A percentile compares a stretch with the other conserved stretches of the same genome.
phyloP scores from a whole-genome alignment of 306 rosid genomes.

The Glycyrrhiza uralensis region DNA sequence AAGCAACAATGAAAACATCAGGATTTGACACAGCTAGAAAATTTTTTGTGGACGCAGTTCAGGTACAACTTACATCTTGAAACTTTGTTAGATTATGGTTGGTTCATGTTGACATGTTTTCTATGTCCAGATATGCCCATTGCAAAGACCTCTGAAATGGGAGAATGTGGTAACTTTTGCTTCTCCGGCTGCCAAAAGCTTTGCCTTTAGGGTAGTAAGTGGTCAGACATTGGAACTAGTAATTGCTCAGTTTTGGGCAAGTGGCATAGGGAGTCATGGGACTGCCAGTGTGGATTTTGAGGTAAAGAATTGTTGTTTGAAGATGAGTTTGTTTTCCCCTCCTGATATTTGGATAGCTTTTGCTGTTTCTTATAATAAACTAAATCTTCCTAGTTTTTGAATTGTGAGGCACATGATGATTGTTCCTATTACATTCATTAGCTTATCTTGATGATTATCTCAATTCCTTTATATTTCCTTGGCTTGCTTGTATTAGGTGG shows the following conservation, averaged over 20 bases:
- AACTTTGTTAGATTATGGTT: slow-evolving; percentile 6
- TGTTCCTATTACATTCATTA: slow-evolving; percentile 7
- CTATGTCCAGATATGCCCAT: slow-evolving; percentile 67
- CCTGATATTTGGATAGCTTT: slow-evolving; percentile 11
- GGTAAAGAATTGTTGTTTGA: slow-evolving; percentile 44
- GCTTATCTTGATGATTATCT: slow-evolving; percentile 4
- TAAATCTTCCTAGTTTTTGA: neutral
- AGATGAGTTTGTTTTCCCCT: neutral
- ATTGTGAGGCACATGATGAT: neutral
- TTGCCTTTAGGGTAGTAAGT: slow-evolving; percentile 77
- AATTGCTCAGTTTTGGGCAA: slow-evolving; percentile 91
- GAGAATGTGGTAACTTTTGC: slow-evolving; percentile 65
- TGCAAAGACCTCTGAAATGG: slow-evolving; percentile 86
- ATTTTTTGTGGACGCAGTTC: slow-evolving; percentile 83
- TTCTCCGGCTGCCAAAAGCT: slow-evolving; percentile 74
- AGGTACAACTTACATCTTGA: slow-evolving; percentile 51
- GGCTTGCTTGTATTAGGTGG: slow-evolving; percentile 1
- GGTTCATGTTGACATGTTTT: slow-evolving; percentile 37
- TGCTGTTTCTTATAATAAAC: neutral
- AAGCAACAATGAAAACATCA: slow-evolving; percentile 77
- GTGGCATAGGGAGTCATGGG: slow-evolving; percentile 89
- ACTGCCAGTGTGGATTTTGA: slow-evolving; percentile 79
- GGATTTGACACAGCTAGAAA: slow-evolving; percentile 82
- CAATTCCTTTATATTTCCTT: neutral
- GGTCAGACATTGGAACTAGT: slow-evolving; percentile 92